Base-by-base conservation (phyloP, 192 early-diverging fungal species). In the Chytriomyces sp. region DNA sequence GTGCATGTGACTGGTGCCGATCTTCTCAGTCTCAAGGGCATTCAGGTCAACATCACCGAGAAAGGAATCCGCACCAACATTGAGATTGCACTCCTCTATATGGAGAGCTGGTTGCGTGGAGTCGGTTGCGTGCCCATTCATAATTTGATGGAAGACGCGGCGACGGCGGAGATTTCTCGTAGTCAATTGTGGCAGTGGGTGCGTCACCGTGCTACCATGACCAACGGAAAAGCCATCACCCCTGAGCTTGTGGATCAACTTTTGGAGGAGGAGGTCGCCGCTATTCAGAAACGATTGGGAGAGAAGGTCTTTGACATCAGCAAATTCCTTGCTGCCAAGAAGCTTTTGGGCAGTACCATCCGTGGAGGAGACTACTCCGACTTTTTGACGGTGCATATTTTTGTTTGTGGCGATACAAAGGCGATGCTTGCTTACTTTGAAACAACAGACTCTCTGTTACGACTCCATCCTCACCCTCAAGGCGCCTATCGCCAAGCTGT, bases 141-240 rank as follows among this genome's bases (percentile, higher is more conserved):
- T 85, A 93, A 93, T 84, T 83, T 98, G 49, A 96, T 98, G 96
- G 96, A 98, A 84, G 96, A 98, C 74, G 95, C 95, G 2, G 96
- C 96, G 22, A 98, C 96, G 0, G 95, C 95, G 39, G 96, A 98
- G 85, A 98, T 98, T 74, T 95, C 94, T 3, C 91, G 96, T 59
- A 93, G 92, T 39, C 96, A 99, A 86, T 81, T 99, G 8, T 99
- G 91, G 90, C 96, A 99, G 85, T 99, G 96, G 96, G 94, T 92
- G 40, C 89, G 87, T 74, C 95, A 99, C 80, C 77, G 83, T 32
- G 85, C 90, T 40, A 89, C 85, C 75, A 96, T 94, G 10, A 82
- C 84, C 44, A 92, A 96, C 36, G 95, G 95, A 54, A 85, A 88
- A 36, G 84, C 78, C 41, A 83, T 99, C 41, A 96, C 93, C 6